Conservation (phyloP, 768 basidiomycete species). For the Termitomyces sp. region DNA sequence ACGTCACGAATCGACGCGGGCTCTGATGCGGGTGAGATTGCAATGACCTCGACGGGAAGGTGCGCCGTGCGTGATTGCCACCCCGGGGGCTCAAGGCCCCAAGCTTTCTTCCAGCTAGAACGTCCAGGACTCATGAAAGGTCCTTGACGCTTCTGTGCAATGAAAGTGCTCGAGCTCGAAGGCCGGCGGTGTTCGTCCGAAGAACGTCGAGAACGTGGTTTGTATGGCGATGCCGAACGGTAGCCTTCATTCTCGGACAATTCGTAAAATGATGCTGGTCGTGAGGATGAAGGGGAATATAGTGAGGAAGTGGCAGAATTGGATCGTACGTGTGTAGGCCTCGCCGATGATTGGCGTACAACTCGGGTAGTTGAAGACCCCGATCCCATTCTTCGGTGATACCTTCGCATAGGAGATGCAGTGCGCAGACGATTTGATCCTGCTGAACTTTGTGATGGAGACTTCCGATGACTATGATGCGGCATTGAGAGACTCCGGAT, state of each 20-base stretch:
- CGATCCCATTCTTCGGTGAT: constrained; percentile 77
- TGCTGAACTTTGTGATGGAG: constrained; percentile 74
- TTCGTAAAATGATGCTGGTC: constrained; percentile 78
- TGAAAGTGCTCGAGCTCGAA: constrained; percentile 48
- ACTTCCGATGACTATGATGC: constrained; percentile 70
- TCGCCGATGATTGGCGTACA: constrained; percentile 48
- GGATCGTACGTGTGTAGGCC: constrained; percentile 61
- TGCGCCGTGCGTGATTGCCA: constrained; percentile 72
- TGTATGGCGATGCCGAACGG: constrained; percentile 66
- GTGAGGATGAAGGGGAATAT: constrained; percentile 72
- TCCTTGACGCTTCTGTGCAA: constrained; percentile 79
- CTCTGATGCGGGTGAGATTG: constrained; percentile 56
- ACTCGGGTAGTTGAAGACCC: constrained; percentile 77
- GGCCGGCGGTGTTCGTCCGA: constrained; percentile 45
- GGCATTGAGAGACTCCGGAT: constrained; percentile 74
- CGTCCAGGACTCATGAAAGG: constrained; percentile 70
- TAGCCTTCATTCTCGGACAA: constrained; percentile 64
- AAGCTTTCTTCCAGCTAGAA: constrained; percentile 86
- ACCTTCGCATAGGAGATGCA: constrained; percentile 75
- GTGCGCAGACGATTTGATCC: constrained; percentile 66
- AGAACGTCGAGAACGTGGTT: constrained; percentile 43
- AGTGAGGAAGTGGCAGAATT: constrained; percentile 77
- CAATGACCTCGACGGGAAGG: constrained; percentile 73
- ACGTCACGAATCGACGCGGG: constrained; percentile 67
- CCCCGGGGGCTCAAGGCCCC: constrained; percentile 85